A percentile compares a stretch with the other conserved stretches of the same genome.
Evolutionary conservation across 2,329 filamentous ascomycete genomes (phyloP).

Genomic region (Sordariomycetes sp.): DNA sequence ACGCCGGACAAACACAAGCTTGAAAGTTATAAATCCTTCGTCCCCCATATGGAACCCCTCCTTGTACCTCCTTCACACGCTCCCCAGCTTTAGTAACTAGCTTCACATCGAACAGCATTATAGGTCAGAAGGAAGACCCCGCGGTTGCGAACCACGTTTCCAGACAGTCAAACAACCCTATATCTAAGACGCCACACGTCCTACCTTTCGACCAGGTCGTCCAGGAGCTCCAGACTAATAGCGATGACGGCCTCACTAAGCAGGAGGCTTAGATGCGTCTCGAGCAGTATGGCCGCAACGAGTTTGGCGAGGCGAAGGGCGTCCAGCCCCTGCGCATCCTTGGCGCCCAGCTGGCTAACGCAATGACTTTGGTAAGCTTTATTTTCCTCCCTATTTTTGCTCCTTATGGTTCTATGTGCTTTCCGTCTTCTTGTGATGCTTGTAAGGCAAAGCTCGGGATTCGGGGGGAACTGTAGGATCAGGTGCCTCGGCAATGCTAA

Average conservation of each 20-base stretch:
- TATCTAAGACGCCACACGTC: slow-evolving; percentile 53
- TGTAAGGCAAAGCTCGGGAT: too few species aligned
- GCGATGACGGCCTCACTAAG: slow-evolving; percentile 44
- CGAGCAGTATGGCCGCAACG: slow-evolving; percentile 48
- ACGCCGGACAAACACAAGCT: neutral
- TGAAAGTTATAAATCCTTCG: neutral
- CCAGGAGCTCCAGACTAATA: slow-evolving; percentile 42
- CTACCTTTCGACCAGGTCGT: slow-evolving; percentile 41
- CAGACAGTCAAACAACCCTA: slow-evolving; percentile 33
- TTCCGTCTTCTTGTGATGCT: too few species aligned
- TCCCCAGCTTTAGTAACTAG: neutral
- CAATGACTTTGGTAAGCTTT: slow-evolving; percentile 53
- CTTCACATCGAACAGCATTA: slow-evolving; percentile 6
- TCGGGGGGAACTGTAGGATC: too few species aligned
- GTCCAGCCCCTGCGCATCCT: slow-evolving; percentile 54
- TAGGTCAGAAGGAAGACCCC: slow-evolving; percentile 15
- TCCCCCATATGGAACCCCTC: neutral
- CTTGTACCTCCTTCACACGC: neutral
- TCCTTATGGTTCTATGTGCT: too few species aligned
- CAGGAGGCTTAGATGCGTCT: slow-evolving; percentile 44
- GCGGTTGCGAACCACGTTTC: slow-evolving; percentile 19
- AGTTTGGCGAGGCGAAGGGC: slow-evolving; percentile 48
- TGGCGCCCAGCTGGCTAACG: slow-evolving; percentile 55
- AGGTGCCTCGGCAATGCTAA: too few species aligned
- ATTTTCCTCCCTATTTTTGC: too few species aligned